Evolutionary conservation across 2,329 filamentous ascomycete species (phyloP).

Genomic region (Botrytis porri): DNA sequence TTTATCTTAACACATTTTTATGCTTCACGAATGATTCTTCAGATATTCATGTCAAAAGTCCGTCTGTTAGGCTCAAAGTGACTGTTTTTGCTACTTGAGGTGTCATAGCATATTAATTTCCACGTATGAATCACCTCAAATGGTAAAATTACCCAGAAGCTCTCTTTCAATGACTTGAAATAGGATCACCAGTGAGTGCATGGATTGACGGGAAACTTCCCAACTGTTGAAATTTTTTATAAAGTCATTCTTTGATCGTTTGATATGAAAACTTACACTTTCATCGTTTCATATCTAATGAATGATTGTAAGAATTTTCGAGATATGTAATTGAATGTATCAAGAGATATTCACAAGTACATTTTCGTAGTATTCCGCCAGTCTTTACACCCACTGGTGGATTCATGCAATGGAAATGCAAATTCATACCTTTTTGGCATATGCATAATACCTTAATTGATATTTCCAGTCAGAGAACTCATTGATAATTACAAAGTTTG

Average conservation of each 20-base stretch:
- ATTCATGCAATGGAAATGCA: not conserved
- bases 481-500: not conserved
- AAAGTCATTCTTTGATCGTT: no score
- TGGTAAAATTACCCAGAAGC: not conserved
- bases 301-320: no score
- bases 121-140: not conserved
- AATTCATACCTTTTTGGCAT: not conserved
- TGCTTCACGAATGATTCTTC: not conserved
- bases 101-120: not conserved
- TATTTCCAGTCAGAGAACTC: not conserved
- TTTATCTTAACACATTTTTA: not conserved
- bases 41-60: not conserved
- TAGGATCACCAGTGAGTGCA: no score
- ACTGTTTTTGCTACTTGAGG: not conserved
- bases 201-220: no score
- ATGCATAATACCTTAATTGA: not conserved
- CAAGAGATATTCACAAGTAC: no score
- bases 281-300: no score
- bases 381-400: no score
- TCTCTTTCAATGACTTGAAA: not conserved
- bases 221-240: no score
- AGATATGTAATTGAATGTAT: no score
- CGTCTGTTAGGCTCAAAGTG: not conserved
- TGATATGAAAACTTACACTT: no score
- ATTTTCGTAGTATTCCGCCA: no score